phyloP scores from a whole-genome alignment of 805 yeast species.

The Candida arabinofermentans region DNA sequence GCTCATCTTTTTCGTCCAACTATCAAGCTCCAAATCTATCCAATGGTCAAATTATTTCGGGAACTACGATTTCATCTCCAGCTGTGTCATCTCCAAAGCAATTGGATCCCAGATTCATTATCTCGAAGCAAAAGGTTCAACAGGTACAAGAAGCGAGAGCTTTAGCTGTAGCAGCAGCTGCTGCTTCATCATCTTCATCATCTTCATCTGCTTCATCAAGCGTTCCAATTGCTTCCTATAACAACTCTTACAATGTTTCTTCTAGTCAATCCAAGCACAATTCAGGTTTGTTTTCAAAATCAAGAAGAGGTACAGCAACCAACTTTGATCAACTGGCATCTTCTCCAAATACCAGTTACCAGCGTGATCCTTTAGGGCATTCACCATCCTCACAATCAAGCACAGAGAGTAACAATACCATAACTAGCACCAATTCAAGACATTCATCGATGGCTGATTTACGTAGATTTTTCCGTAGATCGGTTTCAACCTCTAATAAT shows the following conservation, averaged over 20 bases:
- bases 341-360: slow-evolving; percentile 29
- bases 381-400: slow-evolving; percentile 32
- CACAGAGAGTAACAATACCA: slow-evolving; percentile 16
- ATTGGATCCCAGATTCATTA: slow-evolving; percentile 83
- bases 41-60: slow-evolving; percentile 54
- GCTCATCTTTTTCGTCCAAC: slow-evolving; percentile 1
- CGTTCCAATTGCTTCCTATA: too few species aligned
- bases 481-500: slow-evolving; percentile 16
- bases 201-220: slow-evolving; percentile 11
- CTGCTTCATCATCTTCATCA: background rate
- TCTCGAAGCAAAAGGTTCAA: slow-evolving; percentile 70
- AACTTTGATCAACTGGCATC: slow-evolving; percentile 24
- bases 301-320: slow-evolving; percentile 37
- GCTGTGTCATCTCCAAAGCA: slow-evolving; percentile 50
- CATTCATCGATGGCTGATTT: slow-evolving; percentile 79
- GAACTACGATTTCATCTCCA: slow-evolving; percentile 70
- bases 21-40: slow-evolving; percentile 46
- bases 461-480: slow-evolving; percentile 64
- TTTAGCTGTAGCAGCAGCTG: slow-evolving; percentile 14
- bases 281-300: slow-evolving; percentile 46
- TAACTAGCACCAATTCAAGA: slow-evolving; percentile 38
- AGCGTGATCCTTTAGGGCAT: slow-evolving; percentile 29
- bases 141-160: slow-evolving; percentile 46
- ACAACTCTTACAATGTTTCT: slow-evolving; percentile 3
- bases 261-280: slow-evolving; percentile 48